A percentile compares a stretch with the other conserved stretches of the same genome.
Conservation (phyloP, 768 basidiomycete species). For the Lactifluus hygrophoroides region DNA sequence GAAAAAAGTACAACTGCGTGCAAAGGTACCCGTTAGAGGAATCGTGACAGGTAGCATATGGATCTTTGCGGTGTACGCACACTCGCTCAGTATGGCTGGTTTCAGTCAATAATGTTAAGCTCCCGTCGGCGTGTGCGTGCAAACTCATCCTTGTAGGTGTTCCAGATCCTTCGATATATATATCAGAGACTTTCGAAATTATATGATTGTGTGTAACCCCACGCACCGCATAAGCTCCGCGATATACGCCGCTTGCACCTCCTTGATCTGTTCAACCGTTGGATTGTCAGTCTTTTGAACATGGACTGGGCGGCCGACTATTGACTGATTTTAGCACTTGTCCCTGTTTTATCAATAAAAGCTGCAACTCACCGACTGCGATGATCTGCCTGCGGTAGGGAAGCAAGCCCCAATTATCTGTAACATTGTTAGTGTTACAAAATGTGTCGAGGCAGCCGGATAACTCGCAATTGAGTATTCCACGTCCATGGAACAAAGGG, state of each 20-base stretch:
- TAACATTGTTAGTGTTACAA: not conserved
- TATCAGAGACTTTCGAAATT: not conserved
- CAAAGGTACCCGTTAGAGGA: not conserved
- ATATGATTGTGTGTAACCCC: not conserved
- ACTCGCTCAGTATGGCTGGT: not conserved
- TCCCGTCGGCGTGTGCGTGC: slow-evolving; percentile 75
- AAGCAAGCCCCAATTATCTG: slow-evolving; percentile 93
- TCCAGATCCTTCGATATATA: slow-evolving; percentile 66
- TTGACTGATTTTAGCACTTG: not conserved
- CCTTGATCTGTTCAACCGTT: slow-evolving; percentile 67
- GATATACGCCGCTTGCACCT: slow-evolving; percentile 80
- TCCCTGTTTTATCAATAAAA: not conserved
- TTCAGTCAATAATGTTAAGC: slow-evolving; percentile 68
- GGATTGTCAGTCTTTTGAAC: slow-evolving; percentile 74
- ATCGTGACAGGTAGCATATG: not conserved
- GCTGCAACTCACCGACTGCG: slow-evolving; percentile 74
- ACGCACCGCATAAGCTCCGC: slow-evolving; percentile 82
- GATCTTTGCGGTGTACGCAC: not conserved
- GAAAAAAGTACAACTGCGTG: not conserved
- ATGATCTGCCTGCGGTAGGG: slow-evolving; percentile 93
- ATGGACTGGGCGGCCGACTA: slow-evolving; percentile 86
- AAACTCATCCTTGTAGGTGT: slow-evolving; percentile 91
- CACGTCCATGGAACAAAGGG: slow-evolving; percentile 95
- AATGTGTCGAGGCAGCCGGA: not conserved
- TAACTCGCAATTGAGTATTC: slow-evolving; percentile 80